These are phyloP conservation scores for Syzygium malaccense DNA, from an alignment of 441 rosid species.

Conservation along the genomic window DNA sequence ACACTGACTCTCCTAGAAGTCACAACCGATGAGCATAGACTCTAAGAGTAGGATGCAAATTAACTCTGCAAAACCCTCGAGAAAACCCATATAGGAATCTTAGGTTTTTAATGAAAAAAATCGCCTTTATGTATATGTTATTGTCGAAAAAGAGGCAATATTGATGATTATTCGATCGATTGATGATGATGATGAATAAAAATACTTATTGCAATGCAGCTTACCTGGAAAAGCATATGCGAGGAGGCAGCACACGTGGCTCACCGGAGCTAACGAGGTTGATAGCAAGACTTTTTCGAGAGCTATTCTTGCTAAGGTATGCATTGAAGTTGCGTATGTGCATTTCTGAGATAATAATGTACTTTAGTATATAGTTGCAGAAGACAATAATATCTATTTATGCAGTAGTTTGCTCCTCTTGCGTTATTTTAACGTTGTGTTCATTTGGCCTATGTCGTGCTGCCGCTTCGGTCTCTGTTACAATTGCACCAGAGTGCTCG, in stretches of 20 bases:
- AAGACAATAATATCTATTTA: neutral
- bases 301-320: constrained; percentile 95
- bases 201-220: constrained; percentile 24
- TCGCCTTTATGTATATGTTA: neutral
- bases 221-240: constrained; percentile 92
- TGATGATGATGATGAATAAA: neutral
- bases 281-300: constrained; percentile 87
- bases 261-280: constrained; percentile 70
- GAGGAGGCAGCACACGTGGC: constrained; percentile 82
- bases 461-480: constrained; percentile 1
- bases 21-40: neutral
- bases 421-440: neutral
- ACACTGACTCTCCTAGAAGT: neutral
- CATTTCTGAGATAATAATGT: neutral
- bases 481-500: constrained; percentile 55
- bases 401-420: neutral
- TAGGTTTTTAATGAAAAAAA: neutral
- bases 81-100: neutral
- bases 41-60: neutral
- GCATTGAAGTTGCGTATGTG: neutral
- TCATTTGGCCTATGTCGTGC: neutral
- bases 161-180: neutral
- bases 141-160: neutral
- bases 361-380: neutral
- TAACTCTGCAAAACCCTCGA: neutral